Evolutionary conservation across 1,284 basidiomycete species (phyloP).

Genomic region (Leccinum pachyderme): DNA sequence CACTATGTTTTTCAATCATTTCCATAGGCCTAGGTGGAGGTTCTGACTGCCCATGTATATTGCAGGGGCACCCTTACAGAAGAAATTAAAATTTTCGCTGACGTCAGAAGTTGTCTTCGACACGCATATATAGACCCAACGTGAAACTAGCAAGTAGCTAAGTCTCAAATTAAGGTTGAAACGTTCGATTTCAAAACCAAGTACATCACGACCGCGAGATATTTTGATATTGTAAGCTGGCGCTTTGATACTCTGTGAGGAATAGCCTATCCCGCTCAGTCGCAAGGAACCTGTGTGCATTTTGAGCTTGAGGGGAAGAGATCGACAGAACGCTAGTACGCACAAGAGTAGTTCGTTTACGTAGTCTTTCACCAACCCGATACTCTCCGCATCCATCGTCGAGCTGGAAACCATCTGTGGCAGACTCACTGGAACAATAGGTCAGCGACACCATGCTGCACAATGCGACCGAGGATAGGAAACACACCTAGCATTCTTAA

Average conservation of each 20-base stretch:
- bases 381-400: constrained; percentile 87
- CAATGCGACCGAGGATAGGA: background rate
- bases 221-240: constrained; percentile 73
- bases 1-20: background rate
- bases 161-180: no score
- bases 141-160: no score
- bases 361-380: constrained; percentile 84
- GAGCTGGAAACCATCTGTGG: constrained; percentile 87
- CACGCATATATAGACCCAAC: no score
- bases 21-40: background rate
- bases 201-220: constrained; percentile 55
- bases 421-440: constrained; percentile 52
- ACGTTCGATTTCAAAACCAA: no score
- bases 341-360: constrained; percentile 86
- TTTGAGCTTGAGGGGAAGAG: background rate
- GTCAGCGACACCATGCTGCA: background rate
- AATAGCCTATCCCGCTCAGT: constrained; percentile 67
- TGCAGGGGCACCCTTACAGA: no score
- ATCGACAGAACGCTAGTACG: constrained; percentile 34
- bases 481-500: constrained; percentile 85
- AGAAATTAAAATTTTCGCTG: no score
- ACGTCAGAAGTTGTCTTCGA: no score
- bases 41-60: background rate
- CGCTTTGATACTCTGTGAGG: constrained; percentile 68
- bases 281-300: constrained; percentile 58